Conservation (phyloP, 768 basidiomycete genomes). For the Pulveroboletus sp. region DNA sequence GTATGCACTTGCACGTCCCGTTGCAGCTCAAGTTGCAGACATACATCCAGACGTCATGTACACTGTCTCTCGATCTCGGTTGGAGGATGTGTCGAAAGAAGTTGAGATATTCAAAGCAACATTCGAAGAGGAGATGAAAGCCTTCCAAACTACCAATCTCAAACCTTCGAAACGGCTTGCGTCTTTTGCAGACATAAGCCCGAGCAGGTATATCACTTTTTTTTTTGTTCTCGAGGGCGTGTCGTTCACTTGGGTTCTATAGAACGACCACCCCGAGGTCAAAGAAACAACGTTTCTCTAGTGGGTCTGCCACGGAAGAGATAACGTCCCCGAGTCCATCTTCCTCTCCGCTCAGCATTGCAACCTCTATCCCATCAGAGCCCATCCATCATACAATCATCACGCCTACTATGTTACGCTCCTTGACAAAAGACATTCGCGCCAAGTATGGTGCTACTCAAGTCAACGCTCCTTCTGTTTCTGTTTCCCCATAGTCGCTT, state of each 20-base stretch:
- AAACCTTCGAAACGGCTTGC: conserved; percentile 46
- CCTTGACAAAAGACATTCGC: conserved; percentile 28
- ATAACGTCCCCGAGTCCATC: conserved; percentile 19
- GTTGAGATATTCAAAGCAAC: conserved; percentile 31
- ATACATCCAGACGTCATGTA: conserved; percentile 3
- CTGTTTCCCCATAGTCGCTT: conserved; percentile 5
- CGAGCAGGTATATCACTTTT: conserved; percentile 34
- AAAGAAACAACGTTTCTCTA: conserved; percentile 44
- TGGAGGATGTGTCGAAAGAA: conserved; percentile 29
- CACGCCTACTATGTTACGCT: conserved; percentile 62
- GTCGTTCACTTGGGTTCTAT: conserved; percentile 5
- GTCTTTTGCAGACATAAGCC: conserved; percentile 37
- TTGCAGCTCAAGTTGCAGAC: conserved; percentile 20
- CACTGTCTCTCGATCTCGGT: conserved; percentile 13
- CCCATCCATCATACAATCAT: conserved; percentile 35
- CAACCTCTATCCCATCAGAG: conserved; percentile 38
- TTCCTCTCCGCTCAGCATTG: conserved; percentile 46
- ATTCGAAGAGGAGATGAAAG: conserved; percentile 36
- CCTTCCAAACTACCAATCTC: conserved; percentile 35
- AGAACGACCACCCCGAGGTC: conserved; percentile 23
- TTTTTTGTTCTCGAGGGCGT: not conserved
- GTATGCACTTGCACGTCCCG: conserved; percentile 37
- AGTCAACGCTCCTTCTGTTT: not conserved
- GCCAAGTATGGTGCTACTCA: conserved; percentile 25
- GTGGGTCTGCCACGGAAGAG: conserved; percentile 29